Conservation (phyloP, 345 rosid genomes). For the Anastatica hierochuntica region DNA sequence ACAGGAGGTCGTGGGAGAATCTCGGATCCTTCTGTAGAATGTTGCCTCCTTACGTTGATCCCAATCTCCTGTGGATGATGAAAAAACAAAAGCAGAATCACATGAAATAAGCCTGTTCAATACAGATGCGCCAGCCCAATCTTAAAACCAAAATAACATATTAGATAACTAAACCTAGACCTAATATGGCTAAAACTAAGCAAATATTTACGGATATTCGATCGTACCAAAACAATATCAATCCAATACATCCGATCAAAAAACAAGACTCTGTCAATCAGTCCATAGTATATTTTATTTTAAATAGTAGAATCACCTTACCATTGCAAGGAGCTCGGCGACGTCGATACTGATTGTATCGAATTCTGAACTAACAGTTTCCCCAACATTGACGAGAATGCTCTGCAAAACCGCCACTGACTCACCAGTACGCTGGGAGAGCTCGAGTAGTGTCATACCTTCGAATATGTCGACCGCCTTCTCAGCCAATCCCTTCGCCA, state of each 20-base stretch:
- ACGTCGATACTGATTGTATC: conserved; percentile 69
- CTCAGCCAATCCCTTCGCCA: conserved; percentile 36
- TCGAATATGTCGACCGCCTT: conserved; percentile 71
- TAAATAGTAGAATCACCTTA: conserved; percentile 21
- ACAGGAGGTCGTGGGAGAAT: conserved; percentile 67
- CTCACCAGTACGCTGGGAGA: conserved; percentile 61
- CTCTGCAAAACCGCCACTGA: conserved; percentile 42
- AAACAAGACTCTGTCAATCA: too few species aligned
- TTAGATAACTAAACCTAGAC: too few species aligned
- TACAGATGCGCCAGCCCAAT: too few species aligned
- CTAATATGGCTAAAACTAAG: too few species aligned
- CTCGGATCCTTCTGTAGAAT: conserved; percentile 57
- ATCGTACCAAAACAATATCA: too few species aligned
- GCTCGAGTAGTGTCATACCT: conserved; percentile 77
- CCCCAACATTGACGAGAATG: conserved; percentile 74
- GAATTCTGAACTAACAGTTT: conserved; percentile 63
- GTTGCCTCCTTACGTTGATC: conserved; percentile 60
- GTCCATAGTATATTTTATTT: too few species aligned
- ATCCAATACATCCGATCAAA: too few species aligned
- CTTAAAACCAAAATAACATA: too few species aligned
- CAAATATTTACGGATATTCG: too few species aligned
- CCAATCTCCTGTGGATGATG: conserved; percentile 60
- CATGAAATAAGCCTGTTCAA: too few species aligned
- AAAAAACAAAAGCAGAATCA: background rate
- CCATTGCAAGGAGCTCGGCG: conserved; percentile 81